Base-by-base conservation (phyloP, 176 grass and related monocot genomes). In the Oryza meridionalis region DNA sequence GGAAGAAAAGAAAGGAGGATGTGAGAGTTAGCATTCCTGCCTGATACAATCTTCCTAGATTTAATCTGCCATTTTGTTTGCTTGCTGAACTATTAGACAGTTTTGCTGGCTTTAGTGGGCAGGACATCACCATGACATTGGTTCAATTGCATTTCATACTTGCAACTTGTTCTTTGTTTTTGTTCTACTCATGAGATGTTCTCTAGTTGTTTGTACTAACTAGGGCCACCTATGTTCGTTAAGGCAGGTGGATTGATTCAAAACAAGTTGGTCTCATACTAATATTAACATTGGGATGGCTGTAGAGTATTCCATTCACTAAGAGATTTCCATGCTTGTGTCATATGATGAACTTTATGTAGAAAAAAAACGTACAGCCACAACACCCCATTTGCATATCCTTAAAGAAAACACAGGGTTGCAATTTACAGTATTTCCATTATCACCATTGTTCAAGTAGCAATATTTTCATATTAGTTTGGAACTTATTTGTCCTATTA, bases 1-100 rank as follows among this genome's bases (percentile, higher is more conserved):
- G 84, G 87, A 92, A 92, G 91, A 87, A 92, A 90, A 90, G 91
- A 90, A 92, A 84, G 84, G 91, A 68, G 81, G 67, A 11, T 92
- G 81, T 77, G 46, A 46, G 68, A 90, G 87, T 86, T 80, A 65
- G 61, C 72, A 81, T 87, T 84, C 88, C 81, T 89, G 58, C 87
- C 84, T 84, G 91, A 90, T 90, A 9, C 84, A 67, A 84, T 87
- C 91, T 92, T 87, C 91, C 87, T 84, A 92, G 31, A 92, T 77
- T 87, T 53, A 84, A 15, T 73, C 81, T 90, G 91, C 66, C 77
- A 31, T 73, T 77, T 49, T 77, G 81, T 81, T 77, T 77, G 84
- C 81, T 87, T 75, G 91, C 84, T 46, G 84, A 69, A 77, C 87
- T 87, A 33, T 45, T 46, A 84, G 91, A 69, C 5, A 24, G 81